Base-by-base conservation (phyloP, 2,329 filamentous ascomycete species). In the Elsinoe arachidis region DNA sequence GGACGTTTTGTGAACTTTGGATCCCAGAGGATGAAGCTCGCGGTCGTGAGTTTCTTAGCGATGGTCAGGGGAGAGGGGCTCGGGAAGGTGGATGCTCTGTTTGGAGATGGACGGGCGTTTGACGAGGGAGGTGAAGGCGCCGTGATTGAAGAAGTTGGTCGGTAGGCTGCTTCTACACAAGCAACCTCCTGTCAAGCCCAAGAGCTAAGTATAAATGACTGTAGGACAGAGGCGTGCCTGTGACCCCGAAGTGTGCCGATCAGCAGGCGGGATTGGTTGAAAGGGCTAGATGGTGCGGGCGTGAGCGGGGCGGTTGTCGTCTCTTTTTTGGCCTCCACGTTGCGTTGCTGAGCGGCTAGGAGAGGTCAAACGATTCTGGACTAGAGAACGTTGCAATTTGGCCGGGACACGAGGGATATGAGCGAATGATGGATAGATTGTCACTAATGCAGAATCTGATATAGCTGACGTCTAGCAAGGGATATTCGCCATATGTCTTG, bases 1-100 rank as follows among this genome's bases (percentile, higher is more conserved):
- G 74, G 71, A 38, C 69, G 68, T 59, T 60, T 61, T 35, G 75
- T 77, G 66, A 72, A 76, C 56, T 69, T 70, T 58, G 74, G 73
- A 64, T 78, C 74, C 73, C 75, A 79, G 64, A 79, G 76, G 59
- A 76, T 74, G 59, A 70, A 71, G 61, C 72, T 68, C n/a, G 76
- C 74, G 52, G 76, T 78, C 17, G 73, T 77, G 61, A 79, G 69
- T 62, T 75, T 70, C 61, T 65, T 67, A 46, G 74, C 74, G 59
- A 77, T 74, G 61, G 66, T 69, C 58, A 75, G 67, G 41, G 68
- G 70, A 14, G 60, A 60, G 5, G 62, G 61, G 2, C 61, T 59
- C 23, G 61, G 54, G 10, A 61, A 59, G 30, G 60, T 59, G 41
- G 64, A 62, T 34, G 63, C 62, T 41, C 62, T 55, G 21, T 62